Conservation (phyloP, 176 grass and related monocot species). For the barley (Hordeum vulgare) region MorexV3_pseudomolecules_assembly NC_058520.1:557113234-557113733, state of each 20-base stretch:
- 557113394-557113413: constrained; percentile 99
- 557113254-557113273: constrained; percentile 19
- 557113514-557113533: neutral
- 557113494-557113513: constrained; percentile 97
- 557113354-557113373: constrained; percentile 97
- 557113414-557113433: constrained; percentile 95
- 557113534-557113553: constrained; percentile 4
- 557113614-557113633: neutral
- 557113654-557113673: neutral
- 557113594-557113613: neutral
- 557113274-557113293: constrained; percentile 88
- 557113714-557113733: neutral
- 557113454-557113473: constrained; percentile 93
- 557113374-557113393: constrained; percentile 91
- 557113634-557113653: neutral
- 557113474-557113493: constrained; percentile 96
- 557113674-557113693: neutral
- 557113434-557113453: constrained; percentile 94
- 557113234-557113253: neutral
- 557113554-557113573: neutral
- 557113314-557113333: constrained; percentile 96
- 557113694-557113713: neutral
- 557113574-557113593: neutral
- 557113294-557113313: constrained; percentile 91
- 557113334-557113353: constrained; percentile 84